phyloP scores from a whole-genome alignment of 1,139 yeast genomes.

The Diutina rugosa region DNA sequence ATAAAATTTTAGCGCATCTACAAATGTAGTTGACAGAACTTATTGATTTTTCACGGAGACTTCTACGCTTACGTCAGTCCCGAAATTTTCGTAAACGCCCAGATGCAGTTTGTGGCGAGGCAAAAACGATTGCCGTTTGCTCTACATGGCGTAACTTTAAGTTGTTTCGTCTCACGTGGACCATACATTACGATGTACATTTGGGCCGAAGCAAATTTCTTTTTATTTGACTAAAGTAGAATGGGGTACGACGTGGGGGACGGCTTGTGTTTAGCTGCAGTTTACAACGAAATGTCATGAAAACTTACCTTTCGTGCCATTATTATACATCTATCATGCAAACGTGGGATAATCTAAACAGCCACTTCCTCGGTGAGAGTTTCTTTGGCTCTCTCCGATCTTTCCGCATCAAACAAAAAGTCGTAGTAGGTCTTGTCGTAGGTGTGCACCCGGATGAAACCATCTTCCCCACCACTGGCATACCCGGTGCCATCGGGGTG shows the following conservation, averaged over 20 bases:
- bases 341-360: background rate
- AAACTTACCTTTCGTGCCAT: background rate
- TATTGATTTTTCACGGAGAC: too few relatives aligned
- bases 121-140: background rate
- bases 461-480: constrained; percentile 98
- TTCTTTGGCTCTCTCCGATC: constrained; percentile 45
- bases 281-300: background rate
- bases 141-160: background rate
- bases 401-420: constrained; percentile 76
- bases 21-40: too few relatives aligned
- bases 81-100: background rate
- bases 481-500: constrained; percentile 92
- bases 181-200: background rate
- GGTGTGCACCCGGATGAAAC: constrained; percentile 86
- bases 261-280: background rate
- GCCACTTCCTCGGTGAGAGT: constrained; percentile 1
- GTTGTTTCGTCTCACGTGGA: background rate
- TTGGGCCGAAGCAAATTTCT: background rate
- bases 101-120: background rate
- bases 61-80: background rate
- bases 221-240: too few relatives aligned
- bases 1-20: too few relatives aligned
- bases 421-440: constrained; percentile 89
- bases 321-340: background rate
- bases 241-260: too few relatives aligned